phyloP scores from a whole-genome alignment of 208 protist genomes.

The Lotmaria passim region DNA sequence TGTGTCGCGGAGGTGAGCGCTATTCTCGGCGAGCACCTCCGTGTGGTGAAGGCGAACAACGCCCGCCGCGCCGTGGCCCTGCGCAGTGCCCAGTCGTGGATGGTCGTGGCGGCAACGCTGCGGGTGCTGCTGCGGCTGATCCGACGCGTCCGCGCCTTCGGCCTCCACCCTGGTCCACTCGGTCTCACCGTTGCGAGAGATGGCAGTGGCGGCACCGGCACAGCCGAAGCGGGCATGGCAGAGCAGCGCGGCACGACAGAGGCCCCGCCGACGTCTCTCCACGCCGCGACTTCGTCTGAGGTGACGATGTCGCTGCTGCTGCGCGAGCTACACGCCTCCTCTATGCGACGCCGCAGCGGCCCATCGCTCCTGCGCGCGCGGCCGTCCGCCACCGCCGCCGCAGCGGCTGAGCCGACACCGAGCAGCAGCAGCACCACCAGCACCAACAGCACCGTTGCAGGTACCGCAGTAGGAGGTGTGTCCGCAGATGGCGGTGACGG shows the following conservation, averaged over 20 bases:
- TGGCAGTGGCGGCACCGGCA: background rate
- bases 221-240: too few relatives aligned
- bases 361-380: background rate
- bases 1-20: slow-evolving; percentile 70
- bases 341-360: slow-evolving; percentile 19
- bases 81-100: slow-evolving; percentile 51
- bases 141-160: slow-evolving; percentile 63
- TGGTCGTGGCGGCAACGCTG: slow-evolving; percentile 60
- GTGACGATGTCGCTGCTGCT: slow-evolving; percentile 32
- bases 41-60: slow-evolving; percentile 67
- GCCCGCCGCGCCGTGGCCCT: slow-evolving; percentile 70
- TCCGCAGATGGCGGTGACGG: slow-evolving; percentile 11
- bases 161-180: slow-evolving; percentile 72
- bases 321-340: slow-evolving; percentile 37
- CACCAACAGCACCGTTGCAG: background rate
- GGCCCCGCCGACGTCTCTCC: too few relatives aligned
- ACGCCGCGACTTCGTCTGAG: slow-evolving; percentile 13
- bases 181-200: slow-evolving; percentile 30
- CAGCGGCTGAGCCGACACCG: background rate
- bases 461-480: background rate
- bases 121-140: slow-evolving; percentile 76
- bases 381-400: background rate
- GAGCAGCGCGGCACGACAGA: too few relatives aligned
- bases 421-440: background rate
- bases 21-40: slow-evolving; percentile 72